phyloP scores from a whole-genome alignment of 2,329 filamentous ascomycete species.

The Intubia oerlemansii region DNA sequence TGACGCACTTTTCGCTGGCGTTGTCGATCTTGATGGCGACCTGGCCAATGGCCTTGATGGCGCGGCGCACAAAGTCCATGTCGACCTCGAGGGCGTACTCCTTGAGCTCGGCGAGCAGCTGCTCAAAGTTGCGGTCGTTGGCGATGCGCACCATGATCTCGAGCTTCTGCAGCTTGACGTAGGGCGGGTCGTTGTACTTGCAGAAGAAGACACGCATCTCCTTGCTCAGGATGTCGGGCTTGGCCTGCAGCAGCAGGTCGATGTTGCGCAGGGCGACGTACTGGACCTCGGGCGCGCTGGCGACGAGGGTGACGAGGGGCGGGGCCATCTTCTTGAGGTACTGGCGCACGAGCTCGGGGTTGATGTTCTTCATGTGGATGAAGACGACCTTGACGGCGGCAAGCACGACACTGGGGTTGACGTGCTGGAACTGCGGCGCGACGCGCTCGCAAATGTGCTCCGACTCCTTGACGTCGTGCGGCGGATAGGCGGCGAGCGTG shows the following conservation, averaged over 20 bases:
- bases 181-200: slow-evolving; percentile 98
- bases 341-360: slow-evolving; percentile 54
- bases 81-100: slow-evolving; percentile 97
- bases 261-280: slow-evolving; percentile 95
- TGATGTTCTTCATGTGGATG: slow-evolving; percentile 77
- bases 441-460: slow-evolving; percentile 97
- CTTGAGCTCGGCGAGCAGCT: slow-evolving; percentile 81
- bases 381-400: slow-evolving; percentile 98
- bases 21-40: slow-evolving; percentile 97
- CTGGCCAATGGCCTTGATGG: slow-evolving; percentile 90
- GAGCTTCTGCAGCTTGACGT: slow-evolving; percentile 91
- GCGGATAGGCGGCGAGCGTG: slow-evolving; percentile 72
- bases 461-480: slow-evolving; percentile 78
- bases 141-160: slow-evolving; percentile 99
- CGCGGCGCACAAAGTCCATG: slow-evolving; percentile 93
- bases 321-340: slow-evolving; percentile 99
- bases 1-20: slow-evolving; percentile 88
- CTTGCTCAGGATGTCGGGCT: slow-evolving; percentile 91
- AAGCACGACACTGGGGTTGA: slow-evolving; percentile 89
- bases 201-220: slow-evolving; percentile 98
- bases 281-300: slow-evolving; percentile 89
- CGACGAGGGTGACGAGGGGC: slow-evolving; percentile 83
- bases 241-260: slow-evolving; percentile 82
- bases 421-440: slow-evolving; percentile 91
- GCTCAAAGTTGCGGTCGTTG: slow-evolving; percentile 90